Evolutionary conservation across 164 flowering plant species (phyloP), one percentile per base, ranked within the genome.

Genomic region (Protea cynaroides): DNA sequence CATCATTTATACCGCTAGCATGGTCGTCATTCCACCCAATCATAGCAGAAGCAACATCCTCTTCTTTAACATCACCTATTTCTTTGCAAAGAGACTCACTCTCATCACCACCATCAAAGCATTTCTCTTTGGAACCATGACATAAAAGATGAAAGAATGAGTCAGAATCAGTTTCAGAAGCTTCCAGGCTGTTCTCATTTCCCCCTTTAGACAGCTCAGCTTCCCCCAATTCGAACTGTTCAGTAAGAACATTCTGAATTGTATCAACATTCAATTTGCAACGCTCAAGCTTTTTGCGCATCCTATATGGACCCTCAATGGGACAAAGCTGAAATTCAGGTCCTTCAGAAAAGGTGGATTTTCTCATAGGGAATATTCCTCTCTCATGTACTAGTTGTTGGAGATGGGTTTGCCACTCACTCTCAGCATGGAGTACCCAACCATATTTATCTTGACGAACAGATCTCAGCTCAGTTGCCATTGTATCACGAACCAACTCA

Each of bases 391-490:
- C 92, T 76, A 95, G 98, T 69, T 90, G 95, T 63, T 95, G 96
- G 61, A 95, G 97, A 80, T 82, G 96, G 51, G 81, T 76, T 72
- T 88, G 96, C 99, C 99, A 92, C 73, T 88, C 96, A 70, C 99
- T 95, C 77, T 95, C 99, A 69, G 99, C 99, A 83, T 95, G 98
- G n/a, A 95, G 88, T 69, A 95, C 89, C 98, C 97, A 95, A 40
- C 99, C 99, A 76, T 95, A 95, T 72, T 95, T 95, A 76, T 95
- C 98, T 72, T 92, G 98, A 25, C 98, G 92, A 51, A 95, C 84
- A 67, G 86, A 91, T 76, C 99, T 86, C 63, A 95, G 78, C 78
- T 95, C 98, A 59, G 98, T 88, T 36, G 98, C 81, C 97, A 92
- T 82, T 44, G 85, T 80, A 77, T 92, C 97, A 58, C 99, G 94